Base-by-base conservation (phyloP, 192 early-diverging fungal species). In the Coemansia sp. region DNA sequence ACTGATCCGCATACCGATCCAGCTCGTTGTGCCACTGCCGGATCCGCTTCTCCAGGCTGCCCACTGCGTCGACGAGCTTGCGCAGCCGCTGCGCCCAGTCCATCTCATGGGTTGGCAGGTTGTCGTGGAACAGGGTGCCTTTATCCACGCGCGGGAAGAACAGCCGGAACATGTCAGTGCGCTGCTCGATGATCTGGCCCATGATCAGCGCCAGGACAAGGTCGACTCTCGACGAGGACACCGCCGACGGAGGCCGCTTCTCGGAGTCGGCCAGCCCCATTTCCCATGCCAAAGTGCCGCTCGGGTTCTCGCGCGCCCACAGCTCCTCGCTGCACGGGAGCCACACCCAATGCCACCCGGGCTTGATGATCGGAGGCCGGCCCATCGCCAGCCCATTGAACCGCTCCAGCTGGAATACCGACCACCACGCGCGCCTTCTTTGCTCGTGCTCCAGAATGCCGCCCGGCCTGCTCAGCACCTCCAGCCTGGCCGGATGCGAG, bases 301-400 rank as follows among this genome's bases (percentile, higher is more conserved):
- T 39, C 8, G 80, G 80, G 34, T 77, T 64, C 5, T 74, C 75
- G 10, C 51, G 51, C 1, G 75, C 66, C 80, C 80, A 82, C 66
- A 82, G 68, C 4, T 63, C 69, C 45, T 82, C 80, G 57, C 63
- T 66, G 66, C 80, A 82, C 6, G 80, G 80, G 23, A 82, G 69
- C 80, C 80, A 82, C 23, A 82, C 80, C 80, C 80, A 82, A 61
- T 82, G 80, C 80, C 80, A 82, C 17, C 80, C 80, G 21, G 75
- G 80, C 48, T 82, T 82, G 62, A 82, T 82, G 14, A 82, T 82
- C 0, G 80, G 75, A 59, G 80, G 80, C 2, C 80, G 64, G 1
- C 80, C 80, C 80, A 82, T 82, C 10, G 80, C 80, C 65, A 82
- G 62, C 2, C 80, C 80, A 48, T 82, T 77, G 63, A 82, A 82